Percentiles rank a stretch among this genome's conserved stretches.
These are phyloP conservation scores for Scheffersomyces ergatensis DNA, from an alignment of 805 yeast genomes.

Conservation along the genomic window DNA sequence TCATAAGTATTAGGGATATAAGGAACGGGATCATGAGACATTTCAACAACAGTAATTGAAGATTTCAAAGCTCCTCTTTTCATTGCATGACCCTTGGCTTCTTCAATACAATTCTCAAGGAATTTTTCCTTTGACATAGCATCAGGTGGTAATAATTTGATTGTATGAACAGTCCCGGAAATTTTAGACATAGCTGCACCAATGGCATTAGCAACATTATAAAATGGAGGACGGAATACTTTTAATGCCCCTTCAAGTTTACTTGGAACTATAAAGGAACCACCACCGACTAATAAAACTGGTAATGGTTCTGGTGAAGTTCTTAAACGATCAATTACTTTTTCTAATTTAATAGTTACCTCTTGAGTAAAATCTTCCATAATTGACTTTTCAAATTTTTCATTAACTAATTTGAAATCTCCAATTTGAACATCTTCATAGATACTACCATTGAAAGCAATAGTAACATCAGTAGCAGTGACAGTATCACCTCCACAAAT, in stretches of 20 bases:
- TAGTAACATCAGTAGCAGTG: conserved; percentile 40
- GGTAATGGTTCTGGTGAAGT: conserved; percentile 43
- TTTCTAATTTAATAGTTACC: conserved; percentile 30
- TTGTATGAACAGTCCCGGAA: conserved; percentile 24
- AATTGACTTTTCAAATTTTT: conserved; percentile 7
- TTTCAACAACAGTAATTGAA: conserved; percentile 19
- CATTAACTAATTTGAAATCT: conserved; percentile 16
- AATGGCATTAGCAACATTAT: conserved; percentile 48
- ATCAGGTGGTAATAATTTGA: conserved; percentile 8
- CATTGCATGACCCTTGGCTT: conserved; percentile 12
- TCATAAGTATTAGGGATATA: conserved; percentile 30
- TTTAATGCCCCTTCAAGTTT: conserved; percentile 42
- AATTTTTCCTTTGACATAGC: conserved; percentile 8
- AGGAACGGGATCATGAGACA: conserved; percentile 26
- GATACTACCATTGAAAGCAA: conserved; percentile 15
- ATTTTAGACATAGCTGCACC: conserved; percentile 28
- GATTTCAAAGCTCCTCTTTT: conserved; percentile 19
- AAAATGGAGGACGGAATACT: conserved; percentile 40
- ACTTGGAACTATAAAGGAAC: conserved; percentile 40
- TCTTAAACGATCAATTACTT: conserved; percentile 43
- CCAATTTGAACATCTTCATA: conserved; percentile 19
- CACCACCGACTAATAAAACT: conserved; percentile 49
- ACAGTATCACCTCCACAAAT: conserved; percentile 42
- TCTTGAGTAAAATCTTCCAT: conserved; percentile 9
- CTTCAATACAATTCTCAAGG: conserved; percentile 13